Conservation (phyloP, 2,329 filamentous ascomycete genomes). For the Apiospora arundinis region DNA sequence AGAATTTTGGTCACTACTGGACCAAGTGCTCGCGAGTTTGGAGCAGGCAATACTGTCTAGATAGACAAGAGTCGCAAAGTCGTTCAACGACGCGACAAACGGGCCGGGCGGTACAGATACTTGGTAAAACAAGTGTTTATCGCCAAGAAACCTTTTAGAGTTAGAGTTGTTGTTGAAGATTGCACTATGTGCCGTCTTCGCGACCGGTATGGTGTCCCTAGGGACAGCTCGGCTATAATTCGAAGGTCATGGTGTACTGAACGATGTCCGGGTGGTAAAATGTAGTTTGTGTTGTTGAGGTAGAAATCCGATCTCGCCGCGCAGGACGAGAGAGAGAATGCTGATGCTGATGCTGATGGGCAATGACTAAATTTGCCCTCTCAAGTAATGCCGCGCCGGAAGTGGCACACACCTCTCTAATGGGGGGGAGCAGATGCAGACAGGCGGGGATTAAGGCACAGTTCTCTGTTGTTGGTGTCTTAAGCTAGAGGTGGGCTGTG, state of each 20-base stretch:
- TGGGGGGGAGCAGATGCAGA: slow-evolving; percentile 6
- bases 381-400: slow-evolving; percentile 18
- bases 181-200: slow-evolving; percentile 20
- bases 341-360: background rate
- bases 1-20: background rate
- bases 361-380: slow-evolving; percentile 15
- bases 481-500: slow-evolving; percentile 12
- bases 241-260: slow-evolving; percentile 18
- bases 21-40: background rate
- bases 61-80: slow-evolving; percentile 2
- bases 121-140: background rate
- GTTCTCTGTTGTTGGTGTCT: background rate
- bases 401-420: slow-evolving; percentile 9
- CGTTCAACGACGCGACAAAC: slow-evolving; percentile 15
- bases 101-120: background rate
- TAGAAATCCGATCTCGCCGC: slow-evolving; percentile 11
- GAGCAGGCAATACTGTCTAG: background rate
- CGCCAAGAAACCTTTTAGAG: slow-evolving; percentile 16
- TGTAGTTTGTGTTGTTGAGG: background rate
- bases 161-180: slow-evolving; percentile 18
- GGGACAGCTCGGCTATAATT: slow-evolving; percentile 21
- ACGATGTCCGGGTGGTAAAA: slow-evolving; percentile 1
- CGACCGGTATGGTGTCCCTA: slow-evolving; percentile 20
- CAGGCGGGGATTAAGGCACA: slow-evolving; percentile 16
- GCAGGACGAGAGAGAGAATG: background rate